Evolutionary conservation across 495 filamentous ascomycete species (phyloP), one percentile per base, ranked within the genome.

Genomic region (Penicillium ochrochloron): DNA sequence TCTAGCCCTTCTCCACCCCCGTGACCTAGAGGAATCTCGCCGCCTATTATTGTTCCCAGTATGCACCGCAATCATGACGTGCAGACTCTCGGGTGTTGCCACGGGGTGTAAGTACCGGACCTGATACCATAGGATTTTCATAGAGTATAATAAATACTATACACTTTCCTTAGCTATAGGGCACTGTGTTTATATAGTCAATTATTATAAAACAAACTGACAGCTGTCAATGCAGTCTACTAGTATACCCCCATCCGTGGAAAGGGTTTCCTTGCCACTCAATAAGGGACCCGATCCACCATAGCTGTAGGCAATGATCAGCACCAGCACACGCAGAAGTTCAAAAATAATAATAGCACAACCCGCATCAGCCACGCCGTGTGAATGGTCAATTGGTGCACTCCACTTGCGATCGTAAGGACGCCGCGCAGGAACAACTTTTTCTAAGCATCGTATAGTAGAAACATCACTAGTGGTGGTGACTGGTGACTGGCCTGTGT

Each of bases 281-380:
- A 23, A 52, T 5, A 27, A 51, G 44, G 56, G 33, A 21, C 39
- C 52, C 65, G n/a, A 42, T 59, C 59, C 61, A 60, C 29, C 21
- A 5, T 3, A 48, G 44, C 44, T 44, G 61, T 39, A 29, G 50
- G 42, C 54, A 31, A 31, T 34, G 58, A 7, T 7, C n/a, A n/a
- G 42, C 25, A 44, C 19, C 42, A 44, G 42, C n/a, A 15, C 19
- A 19, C 6, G 9, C 19, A 48, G 10, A 48, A 35, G 12, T 52
- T 67, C 70, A 65, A 48, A 63, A 66, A 68, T 66, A 66, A 63
- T 25, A 66, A 64, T 48, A 48, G 44, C 44, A 48, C 44, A 48
- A 25, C 44, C 61, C 41, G 56, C 51, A 56, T 64, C 57, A 59
- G 56, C 60, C 64, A 66, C 63, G 61, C 15, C 61, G 15, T 21